Conservation (phyloP, 345 rosid genomes). For the Hibiscus mutabilis region DNA sequence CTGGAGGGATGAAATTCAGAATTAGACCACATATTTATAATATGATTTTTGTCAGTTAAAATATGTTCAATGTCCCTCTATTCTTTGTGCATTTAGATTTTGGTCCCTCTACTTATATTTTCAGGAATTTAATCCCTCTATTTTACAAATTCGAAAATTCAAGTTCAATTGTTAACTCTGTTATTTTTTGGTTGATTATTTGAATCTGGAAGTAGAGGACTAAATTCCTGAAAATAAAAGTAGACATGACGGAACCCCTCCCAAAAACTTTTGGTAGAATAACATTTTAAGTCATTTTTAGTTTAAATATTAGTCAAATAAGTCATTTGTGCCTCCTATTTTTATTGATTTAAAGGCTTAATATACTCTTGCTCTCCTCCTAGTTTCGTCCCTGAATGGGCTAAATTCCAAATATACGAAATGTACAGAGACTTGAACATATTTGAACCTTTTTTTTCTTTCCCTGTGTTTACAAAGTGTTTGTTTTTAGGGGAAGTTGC, state of each 20-base stretch:
- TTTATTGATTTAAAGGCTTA: no score
- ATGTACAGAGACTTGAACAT: neutral
- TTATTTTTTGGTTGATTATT: neutral
- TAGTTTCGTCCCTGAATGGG: no score
- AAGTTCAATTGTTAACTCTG: neutral
- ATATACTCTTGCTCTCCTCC: no score
- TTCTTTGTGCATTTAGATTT: neutral
- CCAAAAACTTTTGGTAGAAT: no score
- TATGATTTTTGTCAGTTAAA: neutral
- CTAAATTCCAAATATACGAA: neutral
- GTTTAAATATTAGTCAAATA: no score
- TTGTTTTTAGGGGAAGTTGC: slow-evolving; percentile 49
- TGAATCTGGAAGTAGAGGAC: neutral
- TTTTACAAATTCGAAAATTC: neutral
- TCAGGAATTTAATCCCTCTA: neutral
- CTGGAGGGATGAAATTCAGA: neutral
- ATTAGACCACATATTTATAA: neutral
- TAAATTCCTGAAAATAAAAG: neutral
- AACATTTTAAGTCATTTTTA: no score
- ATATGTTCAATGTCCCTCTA: neutral
- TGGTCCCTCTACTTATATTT: neutral
- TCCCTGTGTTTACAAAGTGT: neutral
- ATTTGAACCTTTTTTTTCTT: no score
- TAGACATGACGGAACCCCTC: neutral
- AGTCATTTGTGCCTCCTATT: no score